Conservation (phyloP, 495 filamentous ascomycete genomes). For the Trichodelitschia bisporula region DNA sequence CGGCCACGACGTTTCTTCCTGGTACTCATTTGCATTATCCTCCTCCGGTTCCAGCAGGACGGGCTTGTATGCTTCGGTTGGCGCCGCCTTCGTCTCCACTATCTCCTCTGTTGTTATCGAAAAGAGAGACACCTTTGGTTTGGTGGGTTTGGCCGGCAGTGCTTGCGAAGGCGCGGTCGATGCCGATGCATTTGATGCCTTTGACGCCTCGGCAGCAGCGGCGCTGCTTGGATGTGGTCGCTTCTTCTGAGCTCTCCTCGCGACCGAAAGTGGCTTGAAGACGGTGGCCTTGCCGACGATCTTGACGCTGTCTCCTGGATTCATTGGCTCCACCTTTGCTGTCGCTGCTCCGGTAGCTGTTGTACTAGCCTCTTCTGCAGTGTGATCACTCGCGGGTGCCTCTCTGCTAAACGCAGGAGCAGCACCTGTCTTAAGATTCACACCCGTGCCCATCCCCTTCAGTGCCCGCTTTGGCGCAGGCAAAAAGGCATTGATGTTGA, state of each 20-base stretch:
- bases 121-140: slow-evolving; percentile 32
- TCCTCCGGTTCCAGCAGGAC: not conserved
- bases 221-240: too few relatives aligned
- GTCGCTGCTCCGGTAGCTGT: not conserved
- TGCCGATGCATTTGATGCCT: slow-evolving; percentile 4
- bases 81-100: slow-evolving; percentile 19
- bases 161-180: slow-evolving; percentile 3
- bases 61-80: too few relatives aligned
- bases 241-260: slow-evolving; percentile 45
- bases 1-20: slow-evolving; percentile 2
- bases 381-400: not conserved
- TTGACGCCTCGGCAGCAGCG: slow-evolving; percentile 8
- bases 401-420: slow-evolving; percentile 52
- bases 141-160: slow-evolving; percentile 7
- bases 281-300: slow-evolving; percentile 53
- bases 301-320: slow-evolving; percentile 34
- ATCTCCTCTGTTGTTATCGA: slow-evolving; percentile 22
- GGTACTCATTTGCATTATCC: not conserved
- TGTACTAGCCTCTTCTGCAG: not conserved
- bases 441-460: slow-evolving; percentile 20
- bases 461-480: slow-evolving; percentile 53
- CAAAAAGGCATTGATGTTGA: slow-evolving; percentile 69
- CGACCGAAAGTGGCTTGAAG: slow-evolving; percentile 72
- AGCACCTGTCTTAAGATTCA: slow-evolving; percentile 59
- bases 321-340: slow-evolving; percentile 8